Base-by-base conservation (phyloP, 768 basidiomycete species). In the Cyclocybe cylindracea region DNA sequence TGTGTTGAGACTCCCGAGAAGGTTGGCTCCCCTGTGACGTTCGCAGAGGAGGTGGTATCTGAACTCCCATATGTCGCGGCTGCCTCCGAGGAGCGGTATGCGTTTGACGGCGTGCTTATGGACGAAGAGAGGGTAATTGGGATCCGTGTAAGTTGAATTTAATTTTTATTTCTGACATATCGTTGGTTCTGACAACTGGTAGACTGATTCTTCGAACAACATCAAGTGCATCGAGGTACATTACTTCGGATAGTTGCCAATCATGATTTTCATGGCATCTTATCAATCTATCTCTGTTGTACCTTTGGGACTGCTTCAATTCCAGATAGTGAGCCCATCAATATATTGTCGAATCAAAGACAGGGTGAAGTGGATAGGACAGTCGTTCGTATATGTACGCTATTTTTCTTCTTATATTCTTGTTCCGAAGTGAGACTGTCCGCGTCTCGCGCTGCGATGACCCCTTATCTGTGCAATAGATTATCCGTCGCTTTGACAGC, bases 121-220 rank as follows among this genome's bases (percentile, higher is more conserved):
- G 74, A 74, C 35, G 72, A 75, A 51, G 68, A 73, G 44, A 62
- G 71, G 56, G 53, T 75, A n/a, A 45, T 75, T 37, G 70, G 70
- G 5, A 52, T 71, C 33, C 48, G 50, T 48, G 71, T 72, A 51
- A 35, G 68, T 51, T 11, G 14, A n/a, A 11, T 41, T 10, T 7
- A 35, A 44, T 44, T 11, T 3, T 8, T 49, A 3, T 31, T 29
- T 24, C 29, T 2, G 13, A 24, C 3, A 5, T 5, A 24, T 55
- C 35, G 32, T 50, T 6, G 31, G 5, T 9, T 42, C 33, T 33
- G 5, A 31, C 9, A 35, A 13, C 19, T n/a, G 32, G 35, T 19
- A 61, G 59, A 56, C 59, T 7, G 49, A 61, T 40, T 14, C 36
- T 2, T 36, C 36, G 7, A 51, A 54, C 46, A 34, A 40, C 7